Evolutionary conservation across 208 protist species (phyloP).

Genomic region (Wallacemonas sp.): DNA sequence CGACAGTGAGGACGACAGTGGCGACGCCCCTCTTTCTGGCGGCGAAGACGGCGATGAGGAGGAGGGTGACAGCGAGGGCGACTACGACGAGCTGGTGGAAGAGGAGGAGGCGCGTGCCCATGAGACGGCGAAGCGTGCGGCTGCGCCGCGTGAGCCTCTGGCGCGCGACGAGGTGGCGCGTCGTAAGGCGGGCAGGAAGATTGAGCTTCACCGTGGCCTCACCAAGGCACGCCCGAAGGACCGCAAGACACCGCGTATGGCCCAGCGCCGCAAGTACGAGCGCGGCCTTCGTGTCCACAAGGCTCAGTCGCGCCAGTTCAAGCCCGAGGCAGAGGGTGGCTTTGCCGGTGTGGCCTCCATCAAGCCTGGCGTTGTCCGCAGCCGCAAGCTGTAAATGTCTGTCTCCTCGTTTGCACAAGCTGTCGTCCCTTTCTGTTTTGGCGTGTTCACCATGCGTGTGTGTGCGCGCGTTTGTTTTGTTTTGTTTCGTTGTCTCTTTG

Average conservation of each 20-base stretch:
- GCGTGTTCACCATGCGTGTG: not conserved
- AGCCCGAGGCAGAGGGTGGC: slow-evolving; percentile 83
- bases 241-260: slow-evolving; percentile 87
- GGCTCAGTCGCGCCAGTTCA: slow-evolving; percentile 68
- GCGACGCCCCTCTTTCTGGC: not conserved
- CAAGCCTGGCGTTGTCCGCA: slow-evolving; percentile 74
- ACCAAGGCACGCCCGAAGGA: slow-evolving; percentile 89
- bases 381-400: slow-evolving; percentile 23
- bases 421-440: not conserved
- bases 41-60: slow-evolving; percentile 19
- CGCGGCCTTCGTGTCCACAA: slow-evolving; percentile 84
- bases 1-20: slow-evolving; percentile 15
- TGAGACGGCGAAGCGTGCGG: slow-evolving; percentile 25
- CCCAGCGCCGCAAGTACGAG: slow-evolving; percentile 89
- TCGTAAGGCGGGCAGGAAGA: slow-evolving; percentile 82
- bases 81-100: slow-evolving; percentile 68
- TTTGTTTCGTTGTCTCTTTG: too few species aligned
- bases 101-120: slow-evolving; percentile 61
- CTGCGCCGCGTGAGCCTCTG: slow-evolving; percentile 34
- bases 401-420: too few species aligned
- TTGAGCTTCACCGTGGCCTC: slow-evolving; percentile 88
- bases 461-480: too few species aligned
- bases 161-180: slow-evolving; percentile 68
- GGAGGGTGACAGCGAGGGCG: slow-evolving; percentile 34
- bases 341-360: slow-evolving; percentile 76